Evolutionary conservation across 306 rosid genomes (phyloP).

Genomic region (cucumber (Cucumis sativus)): Cucumber_9930_V3 NC_026660.2:20962001-20962500

Average conservation of each 20-base stretch:
- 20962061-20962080: no score
- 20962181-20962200: neutral
- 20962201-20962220: neutral
- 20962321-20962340: neutral
- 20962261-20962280: neutral
- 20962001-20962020: no score
- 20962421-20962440: conserved; percentile 54
- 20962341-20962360: neutral
- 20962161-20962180: neutral
- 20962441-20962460: conserved; percentile 54
- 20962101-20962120: no score
- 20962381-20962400: neutral
- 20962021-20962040: no score
- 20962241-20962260: neutral
- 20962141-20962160: no score
- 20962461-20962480: neutral
- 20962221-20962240: neutral
- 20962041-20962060: no score
- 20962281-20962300: neutral
- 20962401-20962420: neutral
- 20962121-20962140: no score
- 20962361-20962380: neutral
- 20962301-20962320: neutral
- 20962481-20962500: neutral
- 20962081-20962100: no score